These are phyloP conservation scores for Lactifluus volemus DNA, from an alignment of 768 basidiomycete genomes.

Conservation along the genomic window DNA sequence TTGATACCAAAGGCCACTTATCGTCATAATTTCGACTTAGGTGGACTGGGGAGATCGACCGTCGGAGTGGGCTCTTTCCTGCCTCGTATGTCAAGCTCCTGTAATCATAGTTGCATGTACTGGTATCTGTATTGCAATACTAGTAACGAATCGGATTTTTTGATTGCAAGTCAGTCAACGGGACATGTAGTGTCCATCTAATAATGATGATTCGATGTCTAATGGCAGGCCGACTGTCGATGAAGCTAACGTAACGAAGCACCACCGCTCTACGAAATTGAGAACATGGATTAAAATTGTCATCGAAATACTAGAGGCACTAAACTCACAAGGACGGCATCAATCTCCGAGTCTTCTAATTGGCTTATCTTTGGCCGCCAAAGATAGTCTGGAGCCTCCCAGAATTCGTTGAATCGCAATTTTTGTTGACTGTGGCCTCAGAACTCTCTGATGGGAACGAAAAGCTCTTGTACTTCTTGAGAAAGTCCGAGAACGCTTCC, in stretches of 20 bases:
- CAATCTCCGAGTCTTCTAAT: conserved; percentile 51
- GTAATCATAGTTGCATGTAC: background rate
- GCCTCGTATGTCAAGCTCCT: conserved; percentile 15
- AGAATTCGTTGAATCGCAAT: conserved; percentile 39
- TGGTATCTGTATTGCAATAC: background rate
- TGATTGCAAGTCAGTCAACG: background rate
- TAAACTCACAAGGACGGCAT: conserved; percentile 48
- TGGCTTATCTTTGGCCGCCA: conserved; percentile 44
- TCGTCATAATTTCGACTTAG: conserved; percentile 8
- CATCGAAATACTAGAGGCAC: conserved; percentile 19
- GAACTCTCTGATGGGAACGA: background rate
- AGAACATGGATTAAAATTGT: background rate
- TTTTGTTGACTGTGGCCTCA: background rate
- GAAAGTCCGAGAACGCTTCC: conserved; percentile 38
- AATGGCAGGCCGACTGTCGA: background rate
- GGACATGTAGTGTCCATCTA: conserved; percentile 6
- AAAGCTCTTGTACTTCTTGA: conserved; percentile 28
- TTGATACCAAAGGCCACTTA: background rate
- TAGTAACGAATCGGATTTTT: background rate
- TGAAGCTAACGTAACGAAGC: conserved; percentile 39
- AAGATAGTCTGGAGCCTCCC: conserved; percentile 57
- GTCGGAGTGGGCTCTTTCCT: conserved; percentile 18
- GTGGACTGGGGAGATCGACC: conserved; percentile 18
- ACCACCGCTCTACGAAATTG: conserved; percentile 49
- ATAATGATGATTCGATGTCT: background rate